These are phyloP conservation scores for Cronartium quercuum DNA, from an alignment of 1,284 basidiomycete species.

Conservation along the genomic window DNA sequence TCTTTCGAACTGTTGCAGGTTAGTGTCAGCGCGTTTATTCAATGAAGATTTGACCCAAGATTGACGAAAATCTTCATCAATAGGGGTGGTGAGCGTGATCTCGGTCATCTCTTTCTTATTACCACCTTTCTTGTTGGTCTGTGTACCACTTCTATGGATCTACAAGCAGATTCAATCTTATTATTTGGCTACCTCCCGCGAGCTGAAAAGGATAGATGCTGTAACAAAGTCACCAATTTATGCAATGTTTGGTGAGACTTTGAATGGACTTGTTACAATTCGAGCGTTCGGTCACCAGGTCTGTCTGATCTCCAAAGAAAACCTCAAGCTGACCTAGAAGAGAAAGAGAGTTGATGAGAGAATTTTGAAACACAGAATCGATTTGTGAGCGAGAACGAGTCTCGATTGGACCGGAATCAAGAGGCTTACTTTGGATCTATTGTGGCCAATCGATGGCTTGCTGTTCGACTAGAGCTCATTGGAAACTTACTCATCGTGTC, in stretches of 20 bases:
- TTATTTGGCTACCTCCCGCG: conserved; percentile 82
- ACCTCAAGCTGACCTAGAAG: not conserved
- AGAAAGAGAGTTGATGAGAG: conserved; percentile 53
- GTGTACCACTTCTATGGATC: conserved; percentile 7
- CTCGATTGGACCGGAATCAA: conserved; percentile 74
- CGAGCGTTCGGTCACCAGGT: conserved; percentile 54
- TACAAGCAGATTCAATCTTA: conserved; percentile 55
- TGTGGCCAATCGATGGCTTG: conserved; percentile 72
- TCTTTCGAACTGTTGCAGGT: conserved; percentile 30
- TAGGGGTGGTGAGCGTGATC: conserved; percentile 19
- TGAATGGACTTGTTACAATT: conserved; percentile 77
- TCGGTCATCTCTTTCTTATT: conserved; percentile 24
- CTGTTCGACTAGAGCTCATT: conserved; percentile 69
- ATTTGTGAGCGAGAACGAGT: conserved; percentile 72
- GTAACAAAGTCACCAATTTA: conserved; percentile 86
- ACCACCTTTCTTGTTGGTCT: conserved; percentile 38
- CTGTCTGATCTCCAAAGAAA: not conserved
- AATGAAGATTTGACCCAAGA: not conserved
- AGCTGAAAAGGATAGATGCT: conserved; percentile 85
- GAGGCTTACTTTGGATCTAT: conserved; percentile 64
- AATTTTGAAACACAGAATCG: conserved; percentile 64
- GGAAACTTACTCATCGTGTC: conserved; percentile 74
- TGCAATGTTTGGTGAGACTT: conserved; percentile 65
- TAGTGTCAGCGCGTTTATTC: not conserved
- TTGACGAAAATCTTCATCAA: not conserved